Percentiles rank a stretch among this genome's conserved stretches.
These are phyloP conservation scores for Sphagnurus paluster DNA, from an alignment of 1,284 basidiomycete genomes.

Conservation along the genomic window DNA sequence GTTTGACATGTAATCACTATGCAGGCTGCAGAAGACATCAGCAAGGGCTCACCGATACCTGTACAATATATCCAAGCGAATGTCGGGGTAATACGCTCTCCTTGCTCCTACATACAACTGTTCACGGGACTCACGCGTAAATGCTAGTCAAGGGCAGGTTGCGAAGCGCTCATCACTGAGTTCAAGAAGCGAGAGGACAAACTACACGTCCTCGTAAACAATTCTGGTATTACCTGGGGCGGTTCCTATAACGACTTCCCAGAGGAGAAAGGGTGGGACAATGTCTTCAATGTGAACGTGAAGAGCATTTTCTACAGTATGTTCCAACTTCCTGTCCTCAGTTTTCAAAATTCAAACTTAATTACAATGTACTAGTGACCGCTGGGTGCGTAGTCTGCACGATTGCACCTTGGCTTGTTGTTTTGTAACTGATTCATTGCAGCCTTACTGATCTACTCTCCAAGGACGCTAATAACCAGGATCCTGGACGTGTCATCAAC, in stretches of 20 bases:
- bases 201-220: slow-evolving; percentile 81
- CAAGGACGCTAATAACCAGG: slow-evolving; percentile 64
- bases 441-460: slow-evolving; percentile 64
- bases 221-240: slow-evolving; percentile 82
- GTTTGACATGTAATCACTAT: not conserved
- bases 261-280: slow-evolving; percentile 83
- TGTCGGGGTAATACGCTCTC: slow-evolving; percentile 47
- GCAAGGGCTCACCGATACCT: slow-evolving; percentile 54
- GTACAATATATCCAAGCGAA: slow-evolving; percentile 76
- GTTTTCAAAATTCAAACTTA: not conserved
- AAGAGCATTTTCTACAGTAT: slow-evolving; percentile 80
- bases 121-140: not conserved
- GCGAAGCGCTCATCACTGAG: slow-evolving; percentile 69
- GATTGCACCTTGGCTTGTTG: not conserved
- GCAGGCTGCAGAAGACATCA: slow-evolving; percentile 62
- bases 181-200: slow-evolving; percentile 70
- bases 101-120: slow-evolving; percentile 1
- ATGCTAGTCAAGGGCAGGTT: slow-evolving; percentile 73
- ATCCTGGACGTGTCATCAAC: slow-evolving; percentile 79
- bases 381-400: slow-evolving; percentile 47
- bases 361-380: not conserved
- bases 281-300: slow-evolving; percentile 75
- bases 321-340: slow-evolving; percentile 26
- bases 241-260: slow-evolving; percentile 74
- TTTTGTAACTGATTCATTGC: slow-evolving; percentile 4